Percentiles rank a stretch among this genome's conserved stretches.
phyloP scores from a whole-genome alignment of 352 stramenopile species.

The Phytophthora kernoviae region DNA sequence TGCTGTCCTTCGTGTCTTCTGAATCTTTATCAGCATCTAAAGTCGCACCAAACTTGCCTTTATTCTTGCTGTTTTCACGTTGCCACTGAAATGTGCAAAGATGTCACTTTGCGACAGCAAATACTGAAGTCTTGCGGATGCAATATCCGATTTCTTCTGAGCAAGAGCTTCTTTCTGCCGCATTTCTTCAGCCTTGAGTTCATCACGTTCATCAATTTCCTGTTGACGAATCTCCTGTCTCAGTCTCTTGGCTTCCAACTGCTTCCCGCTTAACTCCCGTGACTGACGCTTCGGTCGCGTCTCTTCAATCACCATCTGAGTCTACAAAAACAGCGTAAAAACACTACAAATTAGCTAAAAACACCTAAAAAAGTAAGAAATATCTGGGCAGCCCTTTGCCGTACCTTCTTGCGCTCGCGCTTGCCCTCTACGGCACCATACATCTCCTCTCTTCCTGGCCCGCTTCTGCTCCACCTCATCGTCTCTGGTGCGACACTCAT shows the following conservation, averaged over 20 bases:
- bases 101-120: slow-evolving; percentile 97
- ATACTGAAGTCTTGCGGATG: slow-evolving; percentile 91
- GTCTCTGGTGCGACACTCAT: slow-evolving; percentile 76
- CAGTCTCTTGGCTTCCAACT: slow-evolving; percentile 69
- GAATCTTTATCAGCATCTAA: slow-evolving; percentile 60
- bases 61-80: slow-evolving; percentile 72
- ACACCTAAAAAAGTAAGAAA: background rate
- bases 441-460: slow-evolving; percentile 75
- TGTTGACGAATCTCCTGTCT: slow-evolving; percentile 80
- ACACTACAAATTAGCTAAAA: slow-evolving; percentile 11
- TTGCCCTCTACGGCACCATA: slow-evolving; percentile 77
- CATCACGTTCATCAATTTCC: slow-evolving; percentile 67
- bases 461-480: slow-evolving; percentile 73
- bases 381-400: background rate
- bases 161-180: slow-evolving; percentile 82
- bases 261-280: slow-evolving; percentile 69
- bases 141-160: slow-evolving; percentile 80
- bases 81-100: slow-evolving; percentile 97
- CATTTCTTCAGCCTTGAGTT: slow-evolving; percentile 76
- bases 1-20: slow-evolving; percentile 46
- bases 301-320: slow-evolving; percentile 40
- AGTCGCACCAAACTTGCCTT: slow-evolving; percentile 21
- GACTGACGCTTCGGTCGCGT: slow-evolving; percentile 43
- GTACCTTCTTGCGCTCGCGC: slow-evolving; percentile 77
- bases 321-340: slow-evolving; percentile 24